Conservation (phyloP, 306 rosid species). For the cucumber (Cucumis sativus) region Cucumber_9930_V3 NC_026656.2:17536001-17536500, state of each 20-base stretch:
- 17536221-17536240: slow-evolving; percentile 59
- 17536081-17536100: neutral
- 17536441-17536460: slow-evolving; percentile 75
- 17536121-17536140: neutral
- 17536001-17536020: too few relatives aligned
- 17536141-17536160: neutral
- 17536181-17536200: slow-evolving; percentile 71
- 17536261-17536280: neutral
- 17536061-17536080: neutral
- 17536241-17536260: slow-evolving; percentile 77
- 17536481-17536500: slow-evolving; percentile 90
- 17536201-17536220: slow-evolving; percentile 59
- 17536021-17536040: neutral
- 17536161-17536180: slow-evolving; percentile 71
- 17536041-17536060: neutral
- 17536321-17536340: slow-evolving; percentile 26
- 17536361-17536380: slow-evolving; percentile 85
- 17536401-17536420: slow-evolving; percentile 83
- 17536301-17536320: slow-evolving; percentile 3
- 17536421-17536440: slow-evolving; percentile 45
- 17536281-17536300: neutral
- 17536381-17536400: slow-evolving; percentile 96
- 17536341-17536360: slow-evolving; percentile 95
- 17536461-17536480: slow-evolving; percentile 96
- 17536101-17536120: neutral